Base-by-base conservation (phyloP, 495 filamentous ascomycete species). In the Gamarada debralockiae region DNA sequence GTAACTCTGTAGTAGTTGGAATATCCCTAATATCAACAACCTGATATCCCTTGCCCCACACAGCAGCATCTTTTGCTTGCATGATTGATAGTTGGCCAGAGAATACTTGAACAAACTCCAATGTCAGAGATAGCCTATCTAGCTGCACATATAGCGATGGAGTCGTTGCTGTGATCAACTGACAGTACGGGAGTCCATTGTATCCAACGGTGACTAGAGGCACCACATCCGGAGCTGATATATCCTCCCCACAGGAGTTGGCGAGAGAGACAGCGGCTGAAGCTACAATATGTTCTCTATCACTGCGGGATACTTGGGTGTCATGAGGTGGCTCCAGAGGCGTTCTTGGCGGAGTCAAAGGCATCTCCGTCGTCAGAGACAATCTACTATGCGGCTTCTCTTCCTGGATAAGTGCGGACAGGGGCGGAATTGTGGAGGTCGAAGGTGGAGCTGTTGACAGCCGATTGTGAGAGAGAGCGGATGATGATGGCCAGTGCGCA, bases 301-400 rank as follows among this genome's bases (percentile, higher is more conserved):
- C 14, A 31, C 33, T 46, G 4, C 46, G 31, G 56, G 3, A 14
- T 20, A 10, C 45, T 21, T 44, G 34, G 55, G 1, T 23, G 36
- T 9, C 12, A 38, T 50, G 37, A 40, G 9, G 7, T 27, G 29
- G 15, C n/a, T 59, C 21, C 24, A 40, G 41, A 45, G 57, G 57
- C 33, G 52, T 50, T 52, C 17, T 48, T 2, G 52, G 52, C 18
- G 52, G 52, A 41, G 57, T 59, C 25, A 52, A 44, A 55, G 57
- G 52, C 52, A 52, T 15, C 17, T 10, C 34, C 20, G 17, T 59
- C 10, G 22, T 14, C 34, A 23, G 45, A 3, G 56, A 50, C 20
- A 31, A 7, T 41, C 12, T 27, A 15, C 14, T 45, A 14, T 10
- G 2, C 7, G 17, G 9, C 15, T 29, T 43, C 25, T 43, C 33